Base-by-base conservation (phyloP, 1,284 basidiomycete species). In the Volvariella surrecta region DNA sequence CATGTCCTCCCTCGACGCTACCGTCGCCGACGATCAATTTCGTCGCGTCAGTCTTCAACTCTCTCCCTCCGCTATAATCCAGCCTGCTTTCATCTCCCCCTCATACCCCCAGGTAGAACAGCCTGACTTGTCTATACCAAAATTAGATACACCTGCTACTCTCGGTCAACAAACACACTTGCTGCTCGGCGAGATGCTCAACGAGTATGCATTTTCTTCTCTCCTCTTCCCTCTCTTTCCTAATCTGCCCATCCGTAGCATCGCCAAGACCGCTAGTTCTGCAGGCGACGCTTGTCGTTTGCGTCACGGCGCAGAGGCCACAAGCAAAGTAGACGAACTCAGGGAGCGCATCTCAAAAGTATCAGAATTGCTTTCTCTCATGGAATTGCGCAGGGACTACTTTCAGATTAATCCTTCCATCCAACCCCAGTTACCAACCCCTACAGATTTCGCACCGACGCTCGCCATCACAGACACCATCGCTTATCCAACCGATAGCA, bases 1-100 rank as follows among this genome's bases (percentile, higher is more conserved):
- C 34, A 62, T 61, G 11, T 70, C 71, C 2, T 70, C 76, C 31
- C 55, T 73, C n/a, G 67, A 69, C 34, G 63, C 68, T 45, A 67
- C 70, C 19, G 60, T 60, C 16, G 48, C 60, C 10, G 55, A 51
- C 16, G 54, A 49, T 17, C 65, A 62, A 4, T 15, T 19, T 35
- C 66, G 62, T 54, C 61, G 63, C 34, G 58, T 62, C 16, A 66
- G 61, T 48, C 60, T 64, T 7, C 63, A 68, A 6, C 8, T 35
- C 7, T 16, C 34, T 35, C 34, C 34, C 9, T 15, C 15, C 18
- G n/a, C 15, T 46, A 50, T 46, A 37, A 48, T 54, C 40, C 22
- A 49, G 32, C 43, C 53, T 20, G 41, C 55, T 3, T 45, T 50
- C 9, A 54, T 51, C 38, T 47, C 51, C 21, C 34, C 34, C 18